phyloP scores from a whole-genome alignment of 2,329 filamentous ascomycete genomes.

The Fonsecaea monophora region DNA sequence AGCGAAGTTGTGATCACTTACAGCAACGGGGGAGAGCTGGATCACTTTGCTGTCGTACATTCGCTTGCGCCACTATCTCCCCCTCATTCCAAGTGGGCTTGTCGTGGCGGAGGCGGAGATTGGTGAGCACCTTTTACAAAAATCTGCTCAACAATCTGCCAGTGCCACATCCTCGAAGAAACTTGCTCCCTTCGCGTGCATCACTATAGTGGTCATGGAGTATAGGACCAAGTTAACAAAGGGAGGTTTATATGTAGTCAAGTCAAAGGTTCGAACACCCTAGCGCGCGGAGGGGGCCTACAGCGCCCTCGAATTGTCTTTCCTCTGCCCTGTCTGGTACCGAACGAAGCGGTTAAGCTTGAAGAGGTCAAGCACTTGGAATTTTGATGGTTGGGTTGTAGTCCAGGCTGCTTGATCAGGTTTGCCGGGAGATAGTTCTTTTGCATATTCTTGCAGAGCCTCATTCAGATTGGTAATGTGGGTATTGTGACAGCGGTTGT shows the following conservation, averaged over 20 bases:
- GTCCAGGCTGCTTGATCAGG: too few species aligned
- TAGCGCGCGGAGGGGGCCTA: background rate
- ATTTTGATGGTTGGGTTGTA: background rate
- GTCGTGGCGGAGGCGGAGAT: background rate
- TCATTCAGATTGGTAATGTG: too few species aligned
- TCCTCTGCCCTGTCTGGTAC: background rate
- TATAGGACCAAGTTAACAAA: background rate
- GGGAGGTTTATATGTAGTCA: background rate
- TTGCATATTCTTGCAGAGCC: too few species aligned
- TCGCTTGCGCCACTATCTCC: background rate
- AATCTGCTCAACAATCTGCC: background rate
- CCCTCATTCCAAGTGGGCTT: background rate
- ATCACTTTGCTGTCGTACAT: background rate
- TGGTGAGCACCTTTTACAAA: background rate
- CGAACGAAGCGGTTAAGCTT: background rate
- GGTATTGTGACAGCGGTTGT: too few species aligned
- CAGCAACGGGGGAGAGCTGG: background rate
- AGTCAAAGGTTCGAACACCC: background rate
- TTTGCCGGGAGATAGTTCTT: too few species aligned
- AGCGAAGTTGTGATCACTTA: background rate
- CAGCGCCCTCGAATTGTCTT: background rate
- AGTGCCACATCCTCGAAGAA: background rate
- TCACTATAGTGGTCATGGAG: background rate
- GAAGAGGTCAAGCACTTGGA: background rate
- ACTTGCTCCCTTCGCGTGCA: background rate